Evolutionary conservation across 352 stramenopile genomes (phyloP), one percentile per base, ranked within the genome.

Genomic region (Blastocystis sp.): DNA sequence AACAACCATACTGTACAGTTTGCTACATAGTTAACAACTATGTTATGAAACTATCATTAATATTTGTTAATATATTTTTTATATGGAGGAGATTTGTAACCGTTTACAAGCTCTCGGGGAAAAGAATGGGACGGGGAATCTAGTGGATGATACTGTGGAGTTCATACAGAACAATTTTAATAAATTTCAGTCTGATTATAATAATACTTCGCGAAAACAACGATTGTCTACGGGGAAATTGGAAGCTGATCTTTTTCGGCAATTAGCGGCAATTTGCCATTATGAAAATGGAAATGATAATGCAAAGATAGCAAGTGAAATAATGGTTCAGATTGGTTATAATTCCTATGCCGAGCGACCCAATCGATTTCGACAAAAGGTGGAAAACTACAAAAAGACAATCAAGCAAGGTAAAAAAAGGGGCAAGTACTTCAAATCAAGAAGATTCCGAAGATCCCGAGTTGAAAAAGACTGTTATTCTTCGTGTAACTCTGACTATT

Each of bases 341-440:
- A 26, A 39, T 26, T 84, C 73, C 15, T 84, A 84, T 47, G 13
- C 26, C 13, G 13, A 45, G n/a, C 64, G 26, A 29, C 43, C 47
- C 13, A 66, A 84, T 37, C 73, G 73, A 6, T 84, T 84, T 29
- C 73, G 73, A 39, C 73, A 84, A 34, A 84, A 84, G 73, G 47
- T 84, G 26, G 73, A 84, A 7, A 84, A 84, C 26, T 59, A 59
- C 20, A 59, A 59, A n/a, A 59, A 59, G 50, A 59, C 13, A n/a
- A 13, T 59, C 13, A 59, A 59, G 50, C 29, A 34, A 34, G 29
- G 29, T 34, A 34, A 34, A 34, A 34, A 34, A 34, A 34, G 29
- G 29, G 29, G 29, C 29, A 34, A 34, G 29, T 34, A 34, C 29
- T 34, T 34, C 29, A 34, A 34, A 34, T 34, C 29, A 34, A 34